Evolutionary conservation across 2,329 filamentous ascomycete genomes (phyloP).

Genomic region (Hymenoscyphus linearis): DNA sequence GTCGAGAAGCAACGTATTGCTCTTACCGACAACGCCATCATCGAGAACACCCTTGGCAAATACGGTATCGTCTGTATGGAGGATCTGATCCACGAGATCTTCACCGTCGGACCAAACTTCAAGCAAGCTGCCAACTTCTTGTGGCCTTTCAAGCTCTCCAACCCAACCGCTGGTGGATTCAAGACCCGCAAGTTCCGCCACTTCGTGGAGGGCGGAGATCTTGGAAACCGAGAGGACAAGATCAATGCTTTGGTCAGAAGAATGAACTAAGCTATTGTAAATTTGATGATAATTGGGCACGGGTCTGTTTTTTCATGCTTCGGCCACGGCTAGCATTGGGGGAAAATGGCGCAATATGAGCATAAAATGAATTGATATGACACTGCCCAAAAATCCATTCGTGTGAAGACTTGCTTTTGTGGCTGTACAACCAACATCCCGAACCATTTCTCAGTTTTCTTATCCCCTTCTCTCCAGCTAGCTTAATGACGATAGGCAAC

Average conservation of each 20-base stretch:
- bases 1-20: conserved; percentile 96
- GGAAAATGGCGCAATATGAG: conserved; percentile 21
- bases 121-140: conserved; percentile 65
- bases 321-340: conserved; percentile 18
- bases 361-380: conserved; percentile 20
- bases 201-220: conserved; percentile 69
- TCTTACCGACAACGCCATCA: conserved; percentile 95
- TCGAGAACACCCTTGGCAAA: conserved; percentile 95
- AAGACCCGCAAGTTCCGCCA: conserved; percentile 76
- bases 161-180: conserved; percentile 90
- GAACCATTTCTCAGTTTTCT: no score
- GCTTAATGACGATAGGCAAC: no score
- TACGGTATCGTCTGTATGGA: conserved; percentile 99
- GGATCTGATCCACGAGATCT: conserved; percentile 99
- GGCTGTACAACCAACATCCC: neutral
- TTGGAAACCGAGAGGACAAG: conserved; percentile 94
- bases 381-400: conserved; percentile 1
- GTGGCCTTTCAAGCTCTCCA: conserved; percentile 84
- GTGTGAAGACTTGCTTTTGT: neutral
- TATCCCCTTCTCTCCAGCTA: no score
- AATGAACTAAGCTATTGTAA: conserved; percentile 73
- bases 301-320: conserved; percentile 17
- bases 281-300: conserved; percentile 11
- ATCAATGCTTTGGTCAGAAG: conserved; percentile 95
- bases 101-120: conserved; percentile 98